Conservation (phyloP, 1,139 yeast species). For the Pichia sp. region DNA sequence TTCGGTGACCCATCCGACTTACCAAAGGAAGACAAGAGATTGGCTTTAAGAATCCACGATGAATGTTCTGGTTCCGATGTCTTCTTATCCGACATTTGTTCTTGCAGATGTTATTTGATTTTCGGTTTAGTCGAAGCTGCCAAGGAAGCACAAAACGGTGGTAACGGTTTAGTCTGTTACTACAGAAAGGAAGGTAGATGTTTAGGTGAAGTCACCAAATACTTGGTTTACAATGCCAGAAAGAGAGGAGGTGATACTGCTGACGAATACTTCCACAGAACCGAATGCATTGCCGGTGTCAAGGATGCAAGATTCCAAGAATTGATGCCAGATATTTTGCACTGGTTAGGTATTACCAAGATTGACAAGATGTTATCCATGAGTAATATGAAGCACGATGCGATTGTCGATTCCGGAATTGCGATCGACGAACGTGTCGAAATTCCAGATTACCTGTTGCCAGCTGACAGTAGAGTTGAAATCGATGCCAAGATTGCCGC, state of each 20-base stretch:
- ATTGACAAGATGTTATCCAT: slow-evolving; percentile 62
- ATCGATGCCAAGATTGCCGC: slow-evolving; percentile 64
- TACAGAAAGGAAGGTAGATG: slow-evolving; percentile 67
- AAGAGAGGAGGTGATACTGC: slow-evolving; percentile 65
- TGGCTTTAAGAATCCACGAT: slow-evolving; percentile 60
- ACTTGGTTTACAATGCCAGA: slow-evolving; percentile 63
- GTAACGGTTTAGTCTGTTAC: slow-evolving; percentile 57
- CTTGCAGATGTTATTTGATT: slow-evolving; percentile 61
- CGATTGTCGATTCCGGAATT: slow-evolving; percentile 61
- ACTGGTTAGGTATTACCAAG: slow-evolving; percentile 58
- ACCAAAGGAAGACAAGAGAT: slow-evolving; percentile 44
- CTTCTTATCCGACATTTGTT: slow-evolving; percentile 62
- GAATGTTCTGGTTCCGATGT: slow-evolving; percentile 70
- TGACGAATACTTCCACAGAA: slow-evolving; percentile 60
- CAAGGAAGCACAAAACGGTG: slow-evolving; percentile 62
- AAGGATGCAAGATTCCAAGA: slow-evolving; percentile 66
- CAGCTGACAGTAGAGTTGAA: slow-evolving; percentile 63
- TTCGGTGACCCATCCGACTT: slow-evolving; percentile 56
- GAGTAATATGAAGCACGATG: slow-evolving; percentile 68
- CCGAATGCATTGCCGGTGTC: slow-evolving; percentile 66
- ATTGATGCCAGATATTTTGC: slow-evolving; percentile 64
- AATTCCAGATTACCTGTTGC: slow-evolving; percentile 61
- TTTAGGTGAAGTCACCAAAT: slow-evolving; percentile 63
- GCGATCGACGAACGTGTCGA: slow-evolving; percentile 56
- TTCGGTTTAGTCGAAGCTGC: slow-evolving; percentile 65